These are phyloP conservation scores for Teunomyces barrocoloradensis DNA, from an alignment of 805 yeast genomes.

Conservation along the genomic window DNA sequence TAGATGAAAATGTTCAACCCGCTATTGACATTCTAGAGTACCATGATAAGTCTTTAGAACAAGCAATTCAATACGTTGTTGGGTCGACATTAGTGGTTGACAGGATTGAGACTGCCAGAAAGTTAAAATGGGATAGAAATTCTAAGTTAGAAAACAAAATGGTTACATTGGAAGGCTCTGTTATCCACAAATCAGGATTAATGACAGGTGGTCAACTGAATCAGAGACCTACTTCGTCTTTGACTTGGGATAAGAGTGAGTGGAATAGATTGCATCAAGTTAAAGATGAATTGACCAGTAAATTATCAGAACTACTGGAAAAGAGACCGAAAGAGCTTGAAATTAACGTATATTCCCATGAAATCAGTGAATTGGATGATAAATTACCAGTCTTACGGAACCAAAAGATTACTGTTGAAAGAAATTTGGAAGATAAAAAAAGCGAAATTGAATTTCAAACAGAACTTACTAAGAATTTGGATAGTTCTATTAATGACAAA, in stretches of 20 bases:
- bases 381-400: constrained; percentile 45
- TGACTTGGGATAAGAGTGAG: constrained; percentile 74
- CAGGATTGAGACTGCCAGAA: constrained; percentile 61
- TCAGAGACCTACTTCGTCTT: constrained; percentile 33
- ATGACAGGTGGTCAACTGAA: constrained; percentile 86
- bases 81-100: constrained; percentile 81
- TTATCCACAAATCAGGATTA: constrained; percentile 80
- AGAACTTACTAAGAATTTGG: constrained; percentile 18
- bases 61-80: constrained; percentile 77
- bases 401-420: constrained; percentile 41
- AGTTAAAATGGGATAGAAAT: constrained; percentile 61
- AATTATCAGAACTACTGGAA: constrained; percentile 48
- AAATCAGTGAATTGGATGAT: constrained; percentile 43
- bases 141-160: constrained; percentile 49
- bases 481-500: constrained; percentile 15
- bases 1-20: constrained; percentile 59
- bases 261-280: constrained; percentile 49
- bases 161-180: constrained; percentile 80
- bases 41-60: constrained; percentile 60
- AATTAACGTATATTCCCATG: constrained; percentile 58
- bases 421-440: constrained; percentile 44
- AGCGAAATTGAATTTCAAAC: constrained; percentile 54
- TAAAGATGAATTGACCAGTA: constrained; percentile 51
- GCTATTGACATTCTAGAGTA: constrained; percentile 70
- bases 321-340: constrained; percentile 52